Base-by-base conservation (phyloP, 768 basidiomycete genomes). In the Agaricus blazei region DNA sequence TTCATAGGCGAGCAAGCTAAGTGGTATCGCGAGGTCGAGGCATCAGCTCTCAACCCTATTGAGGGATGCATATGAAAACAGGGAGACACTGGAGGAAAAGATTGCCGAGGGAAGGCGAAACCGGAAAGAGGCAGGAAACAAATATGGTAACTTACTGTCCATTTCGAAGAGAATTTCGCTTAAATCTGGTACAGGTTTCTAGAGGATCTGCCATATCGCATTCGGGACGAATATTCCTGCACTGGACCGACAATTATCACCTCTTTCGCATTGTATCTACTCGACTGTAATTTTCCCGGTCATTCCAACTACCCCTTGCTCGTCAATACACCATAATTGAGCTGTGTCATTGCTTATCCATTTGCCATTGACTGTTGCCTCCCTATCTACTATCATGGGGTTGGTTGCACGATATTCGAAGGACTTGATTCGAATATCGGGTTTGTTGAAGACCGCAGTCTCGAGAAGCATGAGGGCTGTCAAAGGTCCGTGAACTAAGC, bases 121-220 rank as follows among this genome's bases (percentile, higher is more conserved):
- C 63, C 78, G 90, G 58, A 93, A 93, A 67, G 89, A 92, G 64
- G 90, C 92, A 0, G 92, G 92, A 9, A 93, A 90, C 70, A 94
- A 93, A 78, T 93, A 94, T 62, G 92, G 92, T 87, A 19, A 14
- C 38, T 14, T 28, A 28, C 12, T 31, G 31, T 19, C 23, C 27
- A 26, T 23, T 11, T 11, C 12, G 12, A n/a, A 1, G 15, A 1
- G 15, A 36, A 9, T 23, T 46, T n/a, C 36, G 29, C 40, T 56
- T 24, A 12, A 48, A 29, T 40, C 26, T 19, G 12, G 15, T 29
- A 11, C 43, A 71, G 73, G 72, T 19, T 72, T 73, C 61, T 74
- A 58, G 61, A 26, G 26, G 41, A 34, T 37, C 26, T 79, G 67
- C 78, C 73, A 11, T 27, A 6, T 41, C 12, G 19, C 2, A 34